Evolutionary conservation across 2,329 filamentous ascomycete species (phyloP).

Genomic region (Parastagonospora avenae): DNA sequence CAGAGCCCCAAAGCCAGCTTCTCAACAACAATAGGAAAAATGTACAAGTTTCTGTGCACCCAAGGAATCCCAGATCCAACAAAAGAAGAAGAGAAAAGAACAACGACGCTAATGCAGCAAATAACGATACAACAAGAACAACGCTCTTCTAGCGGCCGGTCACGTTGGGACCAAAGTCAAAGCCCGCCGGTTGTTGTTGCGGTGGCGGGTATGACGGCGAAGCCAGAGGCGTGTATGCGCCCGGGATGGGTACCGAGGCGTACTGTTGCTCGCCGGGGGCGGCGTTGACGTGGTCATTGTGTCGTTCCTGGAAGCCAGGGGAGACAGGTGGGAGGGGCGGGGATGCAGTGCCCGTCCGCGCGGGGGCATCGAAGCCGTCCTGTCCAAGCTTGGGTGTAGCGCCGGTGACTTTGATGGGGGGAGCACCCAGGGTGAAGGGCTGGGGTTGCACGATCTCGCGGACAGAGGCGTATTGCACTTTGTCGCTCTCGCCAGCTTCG

Average conservation of each 20-base stretch:
- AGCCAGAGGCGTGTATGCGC: conserved; percentile 68
- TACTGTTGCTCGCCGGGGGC: conserved; percentile 84
- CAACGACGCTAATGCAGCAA: neutral
- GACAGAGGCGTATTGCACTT: conserved; percentile 45
- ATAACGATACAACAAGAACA: conserved; percentile 4
- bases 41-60: conserved; percentile 26
- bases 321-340: conserved; percentile 41
- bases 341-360: conserved; percentile 45
- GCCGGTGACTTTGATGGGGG: conserved; percentile 76
- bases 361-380: conserved; percentile 61
- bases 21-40: conserved; percentile 13
- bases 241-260: conserved; percentile 85
- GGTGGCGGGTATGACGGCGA: conserved; percentile 50
- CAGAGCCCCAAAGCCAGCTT: conserved; percentile 11
- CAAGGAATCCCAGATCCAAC: conserved; percentile 24
- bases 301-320: conserved; percentile 50
- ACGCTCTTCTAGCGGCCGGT: conserved; percentile 25
- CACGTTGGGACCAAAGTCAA: conserved; percentile 47
- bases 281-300: conserved; percentile 68
- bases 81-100: conserved; percentile 5
- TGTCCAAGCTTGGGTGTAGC: conserved; percentile 74
- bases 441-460: conserved; percentile 56
- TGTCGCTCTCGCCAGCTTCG: conserved; percentile 56
- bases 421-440: conserved; percentile 85
- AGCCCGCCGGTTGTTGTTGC: conserved; percentile 32